Percentiles rank a stretch among this genome's conserved stretches.
These are phyloP conservation scores for Crithidia fasciculata DNA, from an alignment of 208 protist genomes.

Conservation along the genomic window DNA sequence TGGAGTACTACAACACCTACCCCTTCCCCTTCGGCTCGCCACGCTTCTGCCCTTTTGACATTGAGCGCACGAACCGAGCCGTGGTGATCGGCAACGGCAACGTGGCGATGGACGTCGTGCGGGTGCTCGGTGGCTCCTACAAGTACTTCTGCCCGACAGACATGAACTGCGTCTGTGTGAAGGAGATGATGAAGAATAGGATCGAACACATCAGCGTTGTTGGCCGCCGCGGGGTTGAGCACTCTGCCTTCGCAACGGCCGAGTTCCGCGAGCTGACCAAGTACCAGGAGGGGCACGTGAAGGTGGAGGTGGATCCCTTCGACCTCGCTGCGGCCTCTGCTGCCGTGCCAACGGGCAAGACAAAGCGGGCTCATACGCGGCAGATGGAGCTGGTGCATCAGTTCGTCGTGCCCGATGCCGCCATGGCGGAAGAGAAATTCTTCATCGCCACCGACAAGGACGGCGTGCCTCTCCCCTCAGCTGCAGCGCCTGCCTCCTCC, in stretches of 20 bases:
- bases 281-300: conserved; percentile 66
- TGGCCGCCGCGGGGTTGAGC: conserved; percentile 86
- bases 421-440: conserved; percentile 19
- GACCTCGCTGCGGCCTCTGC: conserved; percentile 48
- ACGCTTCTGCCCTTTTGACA: conserved; percentile 75
- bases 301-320: conserved; percentile 74
- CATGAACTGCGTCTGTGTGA: conserved; percentile 87
- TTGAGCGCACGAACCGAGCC: conserved; percentile 47
- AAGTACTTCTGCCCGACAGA: conserved; percentile 90
- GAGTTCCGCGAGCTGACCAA: conserved; percentile 95
- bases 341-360: conserved; percentile 30
- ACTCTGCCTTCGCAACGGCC: conserved; percentile 95
- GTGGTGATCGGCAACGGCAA: conserved; percentile 95
- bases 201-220: conserved; percentile 85
- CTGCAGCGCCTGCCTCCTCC: conserved; percentile 1
- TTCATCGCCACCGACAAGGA: conserved; percentile 29
- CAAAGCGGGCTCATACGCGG: conserved; percentile 73
- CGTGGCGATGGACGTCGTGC: conserved; percentile 95
- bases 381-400: conserved; percentile 85
- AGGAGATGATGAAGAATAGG: conserved; percentile 73
- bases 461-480: conserved; percentile 27
- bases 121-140: conserved; percentile 81
- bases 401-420: conserved; percentile 20
- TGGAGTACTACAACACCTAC: conserved; percentile 97
- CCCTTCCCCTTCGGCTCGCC: conserved; percentile 86